Percentiles rank a stretch among this genome's conserved stretches.
Evolutionary conservation across 2,329 filamentous ascomycete species (phyloP).

Genomic region (Hypoxylon sp.): DNA sequence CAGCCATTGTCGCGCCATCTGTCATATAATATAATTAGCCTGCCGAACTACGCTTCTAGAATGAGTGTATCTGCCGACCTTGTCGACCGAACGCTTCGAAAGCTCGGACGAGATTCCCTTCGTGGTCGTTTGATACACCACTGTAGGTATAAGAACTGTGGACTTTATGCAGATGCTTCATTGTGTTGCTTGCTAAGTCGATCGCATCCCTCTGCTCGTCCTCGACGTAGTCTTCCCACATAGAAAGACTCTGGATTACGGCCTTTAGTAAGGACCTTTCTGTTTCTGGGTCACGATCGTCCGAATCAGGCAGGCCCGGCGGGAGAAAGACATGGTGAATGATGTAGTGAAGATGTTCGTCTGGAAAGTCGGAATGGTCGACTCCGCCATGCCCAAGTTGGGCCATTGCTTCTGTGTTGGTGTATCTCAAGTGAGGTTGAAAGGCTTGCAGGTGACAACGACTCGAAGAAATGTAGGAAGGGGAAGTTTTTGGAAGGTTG

Average conservation of each 20-base stretch:
- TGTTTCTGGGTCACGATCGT: slow-evolving; percentile 19
- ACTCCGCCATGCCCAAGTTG: not conserved
- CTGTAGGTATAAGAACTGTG: not conserved
- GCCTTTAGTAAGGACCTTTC: slow-evolving; percentile 26
- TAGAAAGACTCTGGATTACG: slow-evolving; percentile 3
- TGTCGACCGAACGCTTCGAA: not conserved
- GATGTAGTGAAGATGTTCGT: slow-evolving; percentile 18
- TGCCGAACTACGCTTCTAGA: not conserved
- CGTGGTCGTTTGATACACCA: not conserved
- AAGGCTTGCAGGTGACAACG: not conserved
- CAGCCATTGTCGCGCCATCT: slow-evolving; percentile 8
- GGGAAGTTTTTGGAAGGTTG: no score
- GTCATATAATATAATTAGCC: not conserved
- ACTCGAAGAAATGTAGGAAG: not conserved
- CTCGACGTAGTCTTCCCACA: slow-evolving; percentile 7
- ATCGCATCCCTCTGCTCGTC: not conserved
- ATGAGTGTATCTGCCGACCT: not conserved
- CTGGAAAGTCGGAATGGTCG: not conserved
- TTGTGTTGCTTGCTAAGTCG: not conserved
- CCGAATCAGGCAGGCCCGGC: slow-evolving; percentile 20
- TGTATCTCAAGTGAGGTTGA: not conserved
- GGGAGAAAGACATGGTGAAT: slow-evolving; percentile 36
- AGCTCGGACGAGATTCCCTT: not conserved
- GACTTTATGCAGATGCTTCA: slow-evolving; percentile 3
- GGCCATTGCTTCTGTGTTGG: not conserved